Evolutionary conservation across 768 basidiomycete species (phyloP).

Genomic region (Leccinellum albellum): DNA sequence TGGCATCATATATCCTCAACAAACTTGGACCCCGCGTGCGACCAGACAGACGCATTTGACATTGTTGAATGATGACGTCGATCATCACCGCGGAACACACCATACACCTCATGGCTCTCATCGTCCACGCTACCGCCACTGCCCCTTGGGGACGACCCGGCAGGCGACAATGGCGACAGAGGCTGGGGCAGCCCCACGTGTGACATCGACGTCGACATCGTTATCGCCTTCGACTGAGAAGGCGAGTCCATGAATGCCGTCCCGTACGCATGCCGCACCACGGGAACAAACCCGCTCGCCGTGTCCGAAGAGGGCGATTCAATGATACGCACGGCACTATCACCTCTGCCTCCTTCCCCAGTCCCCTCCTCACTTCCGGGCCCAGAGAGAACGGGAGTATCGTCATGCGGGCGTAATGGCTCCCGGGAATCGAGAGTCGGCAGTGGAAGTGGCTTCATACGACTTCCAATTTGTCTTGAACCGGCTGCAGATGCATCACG

Average conservation of each 20-base stretch:
- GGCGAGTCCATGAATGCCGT: slow-evolving; percentile 16
- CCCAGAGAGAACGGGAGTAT: background rate
- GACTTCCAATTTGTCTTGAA: background rate
- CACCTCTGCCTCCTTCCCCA: background rate
- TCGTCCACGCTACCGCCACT: slow-evolving; percentile 15
- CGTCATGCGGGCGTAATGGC: background rate
- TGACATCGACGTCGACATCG: background rate
- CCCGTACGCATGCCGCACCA: slow-evolving; percentile 3
- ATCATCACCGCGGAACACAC: slow-evolving; percentile 1
- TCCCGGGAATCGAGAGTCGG: background rate
- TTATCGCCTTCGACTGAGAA: slow-evolving; percentile 13
- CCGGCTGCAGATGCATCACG: background rate
- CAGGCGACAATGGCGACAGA: slow-evolving; percentile 30
- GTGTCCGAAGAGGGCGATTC: slow-evolving; percentile 29
- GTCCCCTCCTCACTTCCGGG: background rate
- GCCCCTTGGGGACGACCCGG: slow-evolving; percentile 15
- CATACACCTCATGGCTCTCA: slow-evolving; percentile 3
- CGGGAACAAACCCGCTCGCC: slow-evolving; percentile 7
- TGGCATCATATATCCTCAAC: slow-evolving; percentile 35
- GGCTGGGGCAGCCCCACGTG: slow-evolving; percentile 16
- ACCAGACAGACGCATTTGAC: slow-evolving; percentile 32
- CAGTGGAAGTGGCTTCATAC: slow-evolving; percentile 1
- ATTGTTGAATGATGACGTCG: slow-evolving; percentile 21
- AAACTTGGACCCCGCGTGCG: slow-evolving; percentile 49
- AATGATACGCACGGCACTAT: slow-evolving; percentile 7